Evolutionary conservation across 2,329 filamentous ascomycete genomes (phyloP).

Genomic region (Ceratocystis diversiconidia): DNA sequence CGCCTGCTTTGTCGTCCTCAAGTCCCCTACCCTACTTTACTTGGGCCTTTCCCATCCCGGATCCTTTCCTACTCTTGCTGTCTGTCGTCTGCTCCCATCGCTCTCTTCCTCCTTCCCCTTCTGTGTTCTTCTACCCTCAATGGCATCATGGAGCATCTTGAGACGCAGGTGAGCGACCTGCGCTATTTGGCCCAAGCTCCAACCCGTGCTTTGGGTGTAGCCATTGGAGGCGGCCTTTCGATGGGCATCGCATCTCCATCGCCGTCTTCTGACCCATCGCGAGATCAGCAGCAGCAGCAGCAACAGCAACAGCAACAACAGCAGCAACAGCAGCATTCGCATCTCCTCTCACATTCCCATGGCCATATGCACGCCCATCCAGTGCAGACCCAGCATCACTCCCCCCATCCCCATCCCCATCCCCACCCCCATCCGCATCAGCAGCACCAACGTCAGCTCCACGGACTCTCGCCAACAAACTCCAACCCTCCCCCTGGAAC

Average conservation of each 20-base stretch:
- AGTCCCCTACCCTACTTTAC: not conserved
- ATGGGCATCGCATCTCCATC: slow-evolving; percentile 26
- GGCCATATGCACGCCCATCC: slow-evolving; percentile 7
- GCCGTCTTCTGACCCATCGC: slow-evolving; percentile 35
- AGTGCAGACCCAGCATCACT: not conserved
- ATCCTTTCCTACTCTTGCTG: not conserved
- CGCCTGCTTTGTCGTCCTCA: not conserved
- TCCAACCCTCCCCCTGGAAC: not conserved
- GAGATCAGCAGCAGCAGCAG: slow-evolving; percentile 26
- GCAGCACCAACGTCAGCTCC: slow-evolving; percentile 10
- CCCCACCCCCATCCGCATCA: slow-evolving; percentile 9
- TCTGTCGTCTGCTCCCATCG: not conserved
- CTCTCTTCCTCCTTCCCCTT: not conserved
- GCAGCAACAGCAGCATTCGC: slow-evolving; percentile 9
- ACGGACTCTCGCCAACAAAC: slow-evolving; percentile 1
- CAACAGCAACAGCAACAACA: slow-evolving; percentile 20
- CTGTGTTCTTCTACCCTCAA: slow-evolving; percentile 9
- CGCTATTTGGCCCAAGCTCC: slow-evolving; percentile 34
- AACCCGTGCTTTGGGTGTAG: slow-evolving; percentile 24
- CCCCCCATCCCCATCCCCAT: not conserved
- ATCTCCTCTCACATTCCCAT: not conserved
- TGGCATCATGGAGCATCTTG: slow-evolving; percentile 38
- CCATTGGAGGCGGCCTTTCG: slow-evolving; percentile 13
- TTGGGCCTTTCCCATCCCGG: not conserved
- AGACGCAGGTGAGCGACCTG: slow-evolving; percentile 40